Conservation (phyloP, 345 rosid species). For the Arabidopsis suecica region DNA sequence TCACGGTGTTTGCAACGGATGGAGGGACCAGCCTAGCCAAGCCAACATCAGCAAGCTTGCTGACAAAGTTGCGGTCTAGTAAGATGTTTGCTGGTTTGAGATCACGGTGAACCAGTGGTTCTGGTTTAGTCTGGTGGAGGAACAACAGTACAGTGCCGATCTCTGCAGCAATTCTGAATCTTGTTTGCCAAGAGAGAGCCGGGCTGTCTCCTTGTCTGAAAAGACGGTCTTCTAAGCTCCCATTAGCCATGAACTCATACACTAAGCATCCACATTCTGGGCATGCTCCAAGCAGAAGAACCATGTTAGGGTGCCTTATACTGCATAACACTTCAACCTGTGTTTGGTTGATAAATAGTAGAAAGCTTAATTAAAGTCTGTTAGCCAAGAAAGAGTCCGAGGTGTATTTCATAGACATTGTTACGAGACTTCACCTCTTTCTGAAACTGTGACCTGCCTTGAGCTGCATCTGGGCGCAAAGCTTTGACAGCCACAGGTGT, state of each 20-base stretch:
- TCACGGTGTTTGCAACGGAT: constrained; percentile 71
- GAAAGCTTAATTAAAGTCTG: constrained; percentile 12
- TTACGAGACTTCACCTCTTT: constrained; percentile 65
- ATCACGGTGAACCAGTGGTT: constrained; percentile 90
- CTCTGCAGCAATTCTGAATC: constrained; percentile 84
- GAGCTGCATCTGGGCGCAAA: constrained; percentile 87
- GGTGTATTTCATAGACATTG: constrained; percentile 5
- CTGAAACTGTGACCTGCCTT: constrained; percentile 92
- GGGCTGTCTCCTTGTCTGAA: constrained; percentile 61
- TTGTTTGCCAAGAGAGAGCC: constrained; percentile 76
- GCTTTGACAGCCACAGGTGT: constrained; percentile 87
- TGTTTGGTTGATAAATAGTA: constrained; percentile 1
- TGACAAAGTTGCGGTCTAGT: constrained; percentile 81
- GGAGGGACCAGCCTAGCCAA: constrained; percentile 91
- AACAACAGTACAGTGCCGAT: constrained; percentile 74
- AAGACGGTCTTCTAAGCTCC: constrained; percentile 85
- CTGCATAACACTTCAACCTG: constrained; percentile 91
- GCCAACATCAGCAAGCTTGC: constrained; percentile 93
- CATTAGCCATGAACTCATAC: constrained; percentile 89
- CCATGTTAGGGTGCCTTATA: constrained; percentile 94
- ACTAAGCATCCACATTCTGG: constrained; percentile 87
- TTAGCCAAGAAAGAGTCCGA: constrained; percentile 10
- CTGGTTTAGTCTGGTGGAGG: constrained; percentile 92
- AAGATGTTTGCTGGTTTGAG: constrained; percentile 84
- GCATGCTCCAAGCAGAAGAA: constrained; percentile 88